These are phyloP conservation scores for Cladochytrium replicatum DNA, from an alignment of 192 early-diverging fungal genomes.

Conservation along the genomic window DNA sequence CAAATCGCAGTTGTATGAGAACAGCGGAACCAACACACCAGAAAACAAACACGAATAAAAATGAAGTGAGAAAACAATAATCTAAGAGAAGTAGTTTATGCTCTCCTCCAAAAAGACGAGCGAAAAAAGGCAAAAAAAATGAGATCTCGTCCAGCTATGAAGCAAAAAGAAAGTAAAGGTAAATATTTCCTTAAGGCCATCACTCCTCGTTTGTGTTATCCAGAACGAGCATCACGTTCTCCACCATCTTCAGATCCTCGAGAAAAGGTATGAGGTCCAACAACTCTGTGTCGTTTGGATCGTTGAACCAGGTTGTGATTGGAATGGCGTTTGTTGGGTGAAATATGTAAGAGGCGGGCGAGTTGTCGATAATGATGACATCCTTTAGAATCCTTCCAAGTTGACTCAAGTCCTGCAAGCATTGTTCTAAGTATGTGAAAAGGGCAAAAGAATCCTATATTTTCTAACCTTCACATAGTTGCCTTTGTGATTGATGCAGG, in stretches of 20 bases:
- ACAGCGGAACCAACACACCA: too few species aligned
- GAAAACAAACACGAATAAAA: too few species aligned
- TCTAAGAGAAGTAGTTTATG: too few species aligned
- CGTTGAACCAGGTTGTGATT: slow-evolving; percentile 93
- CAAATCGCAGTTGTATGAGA: too few species aligned
- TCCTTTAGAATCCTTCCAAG: slow-evolving; percentile 75
- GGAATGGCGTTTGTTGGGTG: slow-evolving; percentile 94
- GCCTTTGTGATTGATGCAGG: slow-evolving; percentile 89
- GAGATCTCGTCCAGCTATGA: too few species aligned
- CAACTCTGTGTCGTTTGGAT: slow-evolving; percentile 91
- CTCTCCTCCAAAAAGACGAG: too few species aligned
- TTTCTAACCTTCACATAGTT: slow-evolving; percentile 97
- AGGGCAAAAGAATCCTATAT: too few species aligned
- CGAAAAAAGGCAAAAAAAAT: too few species aligned
- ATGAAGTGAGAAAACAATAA: too few species aligned
- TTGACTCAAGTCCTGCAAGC: slow-evolving; percentile 78
- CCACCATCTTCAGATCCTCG: slow-evolving; percentile 77
- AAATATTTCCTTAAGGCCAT: too few species aligned
- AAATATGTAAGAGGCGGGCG: slow-evolving; percentile 90
- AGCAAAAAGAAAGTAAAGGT: too few species aligned
- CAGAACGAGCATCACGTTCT: slow-evolving; percentile 78
- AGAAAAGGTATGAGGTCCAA: slow-evolving; percentile 90
- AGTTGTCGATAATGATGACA: slow-evolving; percentile 93
- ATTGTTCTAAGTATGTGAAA: too few species aligned
- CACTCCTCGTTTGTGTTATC: slow-evolving; percentile 41